Percentiles rank a stretch among this genome's conserved stretches.
Conservation (phyloP, 768 basidiomycete species). For the Sarcodon sp. region DNA sequence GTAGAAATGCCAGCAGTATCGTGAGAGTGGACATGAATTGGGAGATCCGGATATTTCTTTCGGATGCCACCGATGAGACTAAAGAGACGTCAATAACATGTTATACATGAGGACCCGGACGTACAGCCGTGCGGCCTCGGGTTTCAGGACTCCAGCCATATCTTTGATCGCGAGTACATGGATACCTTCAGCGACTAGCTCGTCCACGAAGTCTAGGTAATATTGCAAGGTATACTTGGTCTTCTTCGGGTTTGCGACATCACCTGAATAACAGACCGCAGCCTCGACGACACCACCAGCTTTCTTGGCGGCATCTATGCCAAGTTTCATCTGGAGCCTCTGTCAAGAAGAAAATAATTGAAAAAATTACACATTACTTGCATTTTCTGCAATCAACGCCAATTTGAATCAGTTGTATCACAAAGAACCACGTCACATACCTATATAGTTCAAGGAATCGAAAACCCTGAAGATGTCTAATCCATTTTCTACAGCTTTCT, state of each 20-base stretch:
- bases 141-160: slow-evolving; percentile 96
- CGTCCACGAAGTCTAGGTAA: slow-evolving; percentile 90
- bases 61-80: slow-evolving; percentile 92
- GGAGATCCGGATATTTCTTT: slow-evolving; percentile 91
- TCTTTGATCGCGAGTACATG: slow-evolving; percentile 98
- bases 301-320: slow-evolving; percentile 99
- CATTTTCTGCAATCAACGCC: slow-evolving; percentile 44
- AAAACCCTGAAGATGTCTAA: slow-evolving; percentile 99
- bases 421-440: slow-evolving; percentile 20
- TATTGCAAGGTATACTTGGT: slow-evolving; percentile 96
- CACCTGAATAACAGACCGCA: slow-evolving; percentile 96
- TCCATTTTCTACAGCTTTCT: slow-evolving; percentile 99
- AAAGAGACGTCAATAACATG: neutral
- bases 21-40: slow-evolving; percentile 99
- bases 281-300: slow-evolving; percentile 98
- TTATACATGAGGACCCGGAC: slow-evolving; percentile 11
- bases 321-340: slow-evolving; percentile 71
- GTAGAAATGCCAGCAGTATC: slow-evolving; percentile 98
- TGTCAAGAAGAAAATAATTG: slow-evolving; percentile 6
- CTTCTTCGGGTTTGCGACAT: slow-evolving; percentile 89
- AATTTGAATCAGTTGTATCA: slow-evolving; percentile 1
- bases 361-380: slow-evolving; percentile 18
- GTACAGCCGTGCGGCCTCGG: slow-evolving; percentile 83
- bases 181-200: slow-evolving; percentile 89
- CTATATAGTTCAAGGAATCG: slow-evolving; percentile 97